Percentiles rank a stretch among this genome's conserved stretches.
Conservation (phyloP, 768 basidiomycete genomes). For the Phylloporus arenicola region DNA sequence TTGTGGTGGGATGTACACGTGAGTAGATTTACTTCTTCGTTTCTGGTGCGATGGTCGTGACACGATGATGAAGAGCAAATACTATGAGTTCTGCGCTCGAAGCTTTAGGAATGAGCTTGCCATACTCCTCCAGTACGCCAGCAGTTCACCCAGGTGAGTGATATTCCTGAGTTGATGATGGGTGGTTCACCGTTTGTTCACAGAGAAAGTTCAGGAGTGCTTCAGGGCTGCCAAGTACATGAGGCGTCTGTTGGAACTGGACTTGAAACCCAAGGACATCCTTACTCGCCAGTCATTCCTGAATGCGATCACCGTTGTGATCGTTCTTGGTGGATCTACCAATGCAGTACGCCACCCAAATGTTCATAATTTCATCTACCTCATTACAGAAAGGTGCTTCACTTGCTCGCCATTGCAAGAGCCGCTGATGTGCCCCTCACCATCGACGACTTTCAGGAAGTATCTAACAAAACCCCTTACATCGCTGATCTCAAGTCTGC, state of each 20-base stretch:
- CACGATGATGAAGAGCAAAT: constrained; percentile 50
- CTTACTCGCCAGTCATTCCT: constrained; percentile 67
- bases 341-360: constrained; percentile 57
- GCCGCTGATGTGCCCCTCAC: constrained; percentile 68
- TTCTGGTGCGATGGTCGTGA: not conserved
- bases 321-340: constrained; percentile 80
- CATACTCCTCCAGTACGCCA: constrained; percentile 71
- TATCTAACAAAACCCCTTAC: constrained; percentile 76
- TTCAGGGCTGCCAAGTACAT: constrained; percentile 71
- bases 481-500: constrained; percentile 74
- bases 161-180: not conserved
- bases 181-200: not conserved
- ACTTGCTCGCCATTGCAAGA: constrained; percentile 80
- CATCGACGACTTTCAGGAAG: constrained; percentile 82
- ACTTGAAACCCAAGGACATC: constrained; percentile 80
- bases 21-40: constrained; percentile 17
- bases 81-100: constrained; percentile 86
- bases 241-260: constrained; percentile 65
- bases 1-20: constrained; percentile 88
- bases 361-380: not conserved
- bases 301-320: constrained; percentile 79
- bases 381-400: constrained; percentile 54
- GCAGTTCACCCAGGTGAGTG: constrained; percentile 60
- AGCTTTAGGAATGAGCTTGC: constrained; percentile 79
- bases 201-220: constrained; percentile 83